Percentiles rank a stretch among this genome's conserved stretches.
Evolutionary conservation across 2,329 filamentous ascomycete genomes (phyloP).

Genomic region (Alternaria rosae): DNA sequence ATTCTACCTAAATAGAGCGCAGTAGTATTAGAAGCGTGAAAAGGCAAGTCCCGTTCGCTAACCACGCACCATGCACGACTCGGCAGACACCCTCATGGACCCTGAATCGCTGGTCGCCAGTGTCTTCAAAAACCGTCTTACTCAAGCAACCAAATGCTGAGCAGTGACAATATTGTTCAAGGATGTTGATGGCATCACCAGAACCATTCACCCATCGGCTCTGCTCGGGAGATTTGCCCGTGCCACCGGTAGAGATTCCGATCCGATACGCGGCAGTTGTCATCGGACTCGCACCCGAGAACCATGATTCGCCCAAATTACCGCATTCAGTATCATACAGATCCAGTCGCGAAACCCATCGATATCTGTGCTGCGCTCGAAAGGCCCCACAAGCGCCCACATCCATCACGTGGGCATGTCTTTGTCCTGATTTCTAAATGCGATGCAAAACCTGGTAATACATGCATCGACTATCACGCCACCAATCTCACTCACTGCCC

Average conservation of each 20-base stretch:
- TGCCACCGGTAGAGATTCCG: conserved; percentile 8
- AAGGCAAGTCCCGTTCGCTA: conserved; percentile 5
- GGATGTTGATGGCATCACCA: neutral
- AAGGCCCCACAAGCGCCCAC: neutral
- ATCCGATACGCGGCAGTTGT: conserved; percentile 6
- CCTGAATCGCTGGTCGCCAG: conserved; percentile 3
- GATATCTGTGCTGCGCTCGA: neutral
- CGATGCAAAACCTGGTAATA: neutral
- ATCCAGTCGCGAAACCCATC: neutral
- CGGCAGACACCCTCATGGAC: neutral
- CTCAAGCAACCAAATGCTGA: neutral
- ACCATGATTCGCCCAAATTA: conserved; percentile 10
- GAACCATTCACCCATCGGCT: neutral
- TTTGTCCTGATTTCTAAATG: neutral
- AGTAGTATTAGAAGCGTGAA: neutral
- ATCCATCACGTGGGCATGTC: neutral
- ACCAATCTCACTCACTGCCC: neutral
- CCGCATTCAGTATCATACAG: neutral
- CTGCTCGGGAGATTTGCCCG: conserved; percentile 5
- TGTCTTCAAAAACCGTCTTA: neutral
- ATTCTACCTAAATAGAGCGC: neutral
- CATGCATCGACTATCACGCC: neutral
- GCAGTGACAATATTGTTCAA: neutral
- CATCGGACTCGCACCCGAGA: neutral
- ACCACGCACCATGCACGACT: neutral